phyloP scores from a whole-genome alignment of 169 alveolate species.

The Plasmodium vinckei region DNA sequence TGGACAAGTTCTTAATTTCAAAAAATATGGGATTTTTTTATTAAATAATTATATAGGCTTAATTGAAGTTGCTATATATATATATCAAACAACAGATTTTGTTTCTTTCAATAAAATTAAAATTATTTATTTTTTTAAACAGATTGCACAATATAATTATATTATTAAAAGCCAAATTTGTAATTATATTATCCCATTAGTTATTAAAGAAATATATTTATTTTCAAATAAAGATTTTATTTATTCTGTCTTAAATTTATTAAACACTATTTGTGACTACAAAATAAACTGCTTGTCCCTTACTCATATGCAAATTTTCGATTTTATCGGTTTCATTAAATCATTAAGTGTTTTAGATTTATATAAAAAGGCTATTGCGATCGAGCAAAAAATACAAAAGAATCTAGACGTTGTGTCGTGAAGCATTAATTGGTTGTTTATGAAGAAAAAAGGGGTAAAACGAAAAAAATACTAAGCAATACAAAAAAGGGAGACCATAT shows the following conservation, averaged over 20 bases:
- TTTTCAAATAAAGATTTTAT: slow-evolving; percentile 35
- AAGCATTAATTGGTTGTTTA: background rate
- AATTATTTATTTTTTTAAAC: slow-evolving; percentile 48
- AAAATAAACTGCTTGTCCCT: slow-evolving; percentile 30
- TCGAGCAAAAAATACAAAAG: slow-evolving; percentile 22
- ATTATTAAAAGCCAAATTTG: slow-evolving; percentile 24
- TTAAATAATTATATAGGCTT: slow-evolving; percentile 43
- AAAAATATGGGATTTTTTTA: slow-evolving; percentile 29
- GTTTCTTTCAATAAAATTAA: slow-evolving; percentile 22
- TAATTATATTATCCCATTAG: slow-evolving; percentile 25
- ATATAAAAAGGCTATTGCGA: slow-evolving; percentile 9
- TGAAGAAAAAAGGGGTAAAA: too few species aligned
- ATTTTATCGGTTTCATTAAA: slow-evolving; percentile 20
- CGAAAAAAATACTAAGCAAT: too few species aligned
- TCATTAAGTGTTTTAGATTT: slow-evolving; percentile 29
- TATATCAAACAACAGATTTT: slow-evolving; percentile 31
- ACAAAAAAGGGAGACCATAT: too few species aligned
- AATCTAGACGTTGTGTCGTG: background rate
- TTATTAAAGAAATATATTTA: slow-evolving; percentile 44
- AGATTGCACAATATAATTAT: slow-evolving; percentile 14
- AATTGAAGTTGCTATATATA: slow-evolving; percentile 18
- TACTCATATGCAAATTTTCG: slow-evolving; percentile 8
- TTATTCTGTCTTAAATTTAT: slow-evolving; percentile 37
- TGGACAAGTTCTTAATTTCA: slow-evolving; percentile 47
- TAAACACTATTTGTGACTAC: slow-evolving; percentile 16